A percentile compares a stretch with the other conserved stretches of the same genome.
These are phyloP conservation scores for Microdochium paspali DNA, from an alignment of 2,329 filamentous ascomycete species.

Conservation along the genomic window DNA sequence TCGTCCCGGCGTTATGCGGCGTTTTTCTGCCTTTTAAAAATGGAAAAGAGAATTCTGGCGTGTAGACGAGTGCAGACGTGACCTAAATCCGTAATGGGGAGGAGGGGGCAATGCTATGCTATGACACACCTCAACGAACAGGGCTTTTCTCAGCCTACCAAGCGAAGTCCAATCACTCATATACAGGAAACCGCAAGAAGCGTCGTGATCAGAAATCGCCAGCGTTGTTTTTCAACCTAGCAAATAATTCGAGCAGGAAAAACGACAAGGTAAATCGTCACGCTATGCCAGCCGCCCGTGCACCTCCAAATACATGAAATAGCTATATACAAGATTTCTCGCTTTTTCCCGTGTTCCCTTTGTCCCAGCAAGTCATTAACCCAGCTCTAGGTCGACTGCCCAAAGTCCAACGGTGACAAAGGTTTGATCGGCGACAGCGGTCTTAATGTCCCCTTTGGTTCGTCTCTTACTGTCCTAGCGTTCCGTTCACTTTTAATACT, in stretches of 20 bases:
- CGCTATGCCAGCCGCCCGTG: background rate
- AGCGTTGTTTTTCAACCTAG: too few species aligned
- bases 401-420: constrained; percentile 50
- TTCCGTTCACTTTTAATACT: constrained; percentile 34
- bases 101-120: too few species aligned
- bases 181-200: too few species aligned
- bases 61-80: background rate
- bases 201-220: too few species aligned
- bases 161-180: too few species aligned
- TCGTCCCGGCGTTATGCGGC: background rate
- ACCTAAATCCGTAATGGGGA: too few species aligned
- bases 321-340: background rate
- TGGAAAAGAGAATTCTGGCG: background rate
- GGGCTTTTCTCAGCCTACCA: too few species aligned
- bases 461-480: constrained; percentile 14
- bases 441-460: constrained; percentile 33
- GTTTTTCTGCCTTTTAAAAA: background rate
- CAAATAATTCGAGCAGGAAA: background rate
- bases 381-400: constrained; percentile 16
- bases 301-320: background rate
- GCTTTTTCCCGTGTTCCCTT: background rate
- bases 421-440: constrained; percentile 59
- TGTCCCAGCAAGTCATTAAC: background rate
- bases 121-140: too few species aligned
- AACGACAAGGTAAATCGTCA: background rate